Percentiles rank a stretch among this genome's conserved stretches.
Evolutionary conservation across 108 stramenopile species (phyloP).

Genomic region (Nannochloropsis oceanica): DNA sequence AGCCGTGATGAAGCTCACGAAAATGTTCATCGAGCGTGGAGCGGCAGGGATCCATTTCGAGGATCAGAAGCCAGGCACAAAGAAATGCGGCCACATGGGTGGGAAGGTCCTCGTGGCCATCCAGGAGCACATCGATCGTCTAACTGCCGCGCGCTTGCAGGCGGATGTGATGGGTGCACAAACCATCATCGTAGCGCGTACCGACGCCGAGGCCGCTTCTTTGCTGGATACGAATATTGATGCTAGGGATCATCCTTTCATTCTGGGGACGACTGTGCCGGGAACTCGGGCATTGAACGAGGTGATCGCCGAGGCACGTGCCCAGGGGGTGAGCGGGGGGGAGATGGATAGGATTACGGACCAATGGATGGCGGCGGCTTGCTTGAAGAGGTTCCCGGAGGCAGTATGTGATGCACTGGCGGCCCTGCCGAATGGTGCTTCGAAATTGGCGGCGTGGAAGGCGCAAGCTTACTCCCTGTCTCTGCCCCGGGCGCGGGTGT

Average conservation of each 20-base stretch:
- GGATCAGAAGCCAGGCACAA: constrained; percentile 70
- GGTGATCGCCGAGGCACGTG: constrained; percentile 38
- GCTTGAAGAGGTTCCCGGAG: constrained; percentile 37
- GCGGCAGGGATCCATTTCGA: constrained; percentile 61
- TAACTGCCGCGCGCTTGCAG: constrained; percentile 75
- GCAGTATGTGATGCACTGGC: not conserved
- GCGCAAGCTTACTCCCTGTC: constrained; percentile 59
- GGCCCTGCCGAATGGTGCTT: not conserved
- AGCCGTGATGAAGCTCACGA: constrained; percentile 87
- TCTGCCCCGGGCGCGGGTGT: constrained; percentile 56
- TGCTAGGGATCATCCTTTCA: constrained; percentile 88
- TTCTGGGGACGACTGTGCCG: constrained; percentile 52
- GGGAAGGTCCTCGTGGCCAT: constrained; percentile 66
- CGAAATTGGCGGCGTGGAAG: constrained; percentile 19
- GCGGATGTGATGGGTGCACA: constrained; percentile 67
- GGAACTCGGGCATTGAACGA: constrained; percentile 44
- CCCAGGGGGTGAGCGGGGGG: constrained; percentile 30
- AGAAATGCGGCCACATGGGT: constrained; percentile 82
- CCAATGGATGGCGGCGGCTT: constrained; percentile 52
- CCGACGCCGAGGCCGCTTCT: constrained; percentile 92
- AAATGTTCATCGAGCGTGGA: constrained; percentile 82
- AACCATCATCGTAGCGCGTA: constrained; percentile 69
- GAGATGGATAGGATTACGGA: constrained; percentile 40
- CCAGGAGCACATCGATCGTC: constrained; percentile 83
- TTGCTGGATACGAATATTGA: constrained; percentile 82